Conservation (phyloP, 345 rosid species). For the Cardamine resedifolia region DNA sequence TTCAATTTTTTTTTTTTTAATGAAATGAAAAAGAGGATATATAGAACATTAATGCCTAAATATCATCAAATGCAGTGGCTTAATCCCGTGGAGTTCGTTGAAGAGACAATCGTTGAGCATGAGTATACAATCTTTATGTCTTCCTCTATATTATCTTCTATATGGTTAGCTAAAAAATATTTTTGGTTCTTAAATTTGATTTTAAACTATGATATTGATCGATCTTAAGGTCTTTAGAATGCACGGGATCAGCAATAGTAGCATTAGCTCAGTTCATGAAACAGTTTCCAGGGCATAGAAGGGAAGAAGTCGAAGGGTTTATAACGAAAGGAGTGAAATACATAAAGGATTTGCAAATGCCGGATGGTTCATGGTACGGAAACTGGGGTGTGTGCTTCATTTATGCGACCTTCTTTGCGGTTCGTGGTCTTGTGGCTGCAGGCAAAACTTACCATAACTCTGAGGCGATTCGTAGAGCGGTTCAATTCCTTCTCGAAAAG, state of each 20-base stretch:
- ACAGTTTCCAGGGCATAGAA: neutral
- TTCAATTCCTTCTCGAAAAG: conserved; percentile 47
- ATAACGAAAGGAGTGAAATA: neutral
- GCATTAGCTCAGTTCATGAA: neutral
- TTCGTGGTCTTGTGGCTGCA: conserved; percentile 2
- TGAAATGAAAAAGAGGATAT: no score
- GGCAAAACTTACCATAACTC: neutral
- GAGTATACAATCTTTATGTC: no score
- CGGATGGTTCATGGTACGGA: conserved; percentile 65
- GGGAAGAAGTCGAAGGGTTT: neutral
- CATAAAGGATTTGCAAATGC: conserved; percentile 45
- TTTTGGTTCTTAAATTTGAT: no score
- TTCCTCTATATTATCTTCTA: no score
- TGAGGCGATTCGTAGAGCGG: conserved; percentile 44
- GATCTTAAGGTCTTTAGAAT: neutral
- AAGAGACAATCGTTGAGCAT: no score
- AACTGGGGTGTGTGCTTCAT: conserved; percentile 63
- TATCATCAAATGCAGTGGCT: no score
- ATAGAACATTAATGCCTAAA: no score
- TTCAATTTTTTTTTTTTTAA: no score
- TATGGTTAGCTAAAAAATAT: no score
- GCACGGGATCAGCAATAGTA: neutral
- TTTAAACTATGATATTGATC: no score
- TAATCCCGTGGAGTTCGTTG: no score
- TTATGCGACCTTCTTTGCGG: conserved; percentile 54